Base-by-base conservation (phyloP, 306 rosid genomes). In the Herpetospermum pedunculosum region DNA sequence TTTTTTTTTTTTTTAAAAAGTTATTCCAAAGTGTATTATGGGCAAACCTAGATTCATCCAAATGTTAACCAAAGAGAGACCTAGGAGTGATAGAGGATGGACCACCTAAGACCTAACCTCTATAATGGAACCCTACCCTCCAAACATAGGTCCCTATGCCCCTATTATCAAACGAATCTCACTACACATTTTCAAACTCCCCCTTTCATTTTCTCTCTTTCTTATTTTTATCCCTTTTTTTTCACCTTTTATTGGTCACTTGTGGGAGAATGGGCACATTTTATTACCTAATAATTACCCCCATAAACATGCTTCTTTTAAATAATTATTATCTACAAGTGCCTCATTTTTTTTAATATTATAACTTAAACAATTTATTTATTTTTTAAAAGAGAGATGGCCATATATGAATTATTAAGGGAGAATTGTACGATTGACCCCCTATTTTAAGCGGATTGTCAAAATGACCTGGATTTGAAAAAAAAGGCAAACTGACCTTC, bases 51-150 rank as follows among this genome's bases (percentile, higher is more conserved):
- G 13, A 68, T 68, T 68, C 32, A 41, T 28, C 30, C 73, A 68
- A 41, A 68, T 68, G 73, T 43, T 26, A 68, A 23, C 53, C 13
- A 68, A 68, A 13, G 21, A 25, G 73, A 25, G 21, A 41, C 34
- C 73, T 67, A 65, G 5, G 0, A 68, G 13, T 18, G 37, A 43
- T 43, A 68, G 73, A 26, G 21, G 10, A 25, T 43, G 53, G 73
- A 28, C 55, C 73, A 69, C 40, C 63, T 14, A 55, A 43, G n/a
- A 32, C 65, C 65, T 58, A 58, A 4, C 49, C 48, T 41, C 50
- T 68, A 41, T 67, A 25, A 68, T 68, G 55, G 74, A 69, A 18
- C 38, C 15, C 74, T 70, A 67, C 74, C 28, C 74, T 70, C 14
- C 10, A 70, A 70, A 29, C 35, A 70, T 44, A 70, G 74, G 40